phyloP scores from a whole-genome alignment of 2,329 filamentous ascomycete species.

The Sporothrix sp. region DNA sequence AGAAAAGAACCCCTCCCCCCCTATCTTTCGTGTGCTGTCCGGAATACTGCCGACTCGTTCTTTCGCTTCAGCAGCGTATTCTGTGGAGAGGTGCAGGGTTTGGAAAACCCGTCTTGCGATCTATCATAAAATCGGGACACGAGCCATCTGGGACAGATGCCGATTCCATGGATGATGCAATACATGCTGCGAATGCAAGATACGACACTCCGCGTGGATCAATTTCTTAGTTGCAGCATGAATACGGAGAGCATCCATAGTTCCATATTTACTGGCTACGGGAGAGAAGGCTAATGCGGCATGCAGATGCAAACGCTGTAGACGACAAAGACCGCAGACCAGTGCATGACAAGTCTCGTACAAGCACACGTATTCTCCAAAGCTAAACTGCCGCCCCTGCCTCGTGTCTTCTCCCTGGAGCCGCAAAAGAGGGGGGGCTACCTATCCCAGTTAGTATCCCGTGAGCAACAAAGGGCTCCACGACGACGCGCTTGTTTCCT shows the following conservation, averaged over 20 bases:
- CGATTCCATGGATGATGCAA: too few species aligned
- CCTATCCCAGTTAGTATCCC: background rate
- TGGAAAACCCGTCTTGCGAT: background rate
- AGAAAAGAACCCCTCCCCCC: background rate
- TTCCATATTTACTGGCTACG: too few species aligned
- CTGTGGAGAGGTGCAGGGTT: background rate
- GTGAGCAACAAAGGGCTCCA: background rate
- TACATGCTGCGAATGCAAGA: too few species aligned
- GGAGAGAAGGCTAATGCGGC: too few species aligned
- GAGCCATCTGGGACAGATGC: background rate
- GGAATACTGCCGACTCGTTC: constrained; percentile 9
- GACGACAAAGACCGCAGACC: too few species aligned
- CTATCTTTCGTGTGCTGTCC: background rate
- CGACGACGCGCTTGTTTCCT: constrained; percentile 5
- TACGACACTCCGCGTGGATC: too few species aligned
- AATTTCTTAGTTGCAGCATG: too few species aligned
- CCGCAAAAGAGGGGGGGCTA: background rate
- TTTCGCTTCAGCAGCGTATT: background rate
- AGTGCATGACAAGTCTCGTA: too few species aligned
- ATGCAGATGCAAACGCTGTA: too few species aligned
- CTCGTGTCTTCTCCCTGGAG: background rate
- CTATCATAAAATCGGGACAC: background rate
- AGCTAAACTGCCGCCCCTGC: too few species aligned
- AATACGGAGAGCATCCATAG: too few species aligned
- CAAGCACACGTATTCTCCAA: too few species aligned